These are phyloP conservation scores for Aspergillus brasiliensis DNA, from an alignment of 2,329 filamentous ascomycete genomes.

Conservation along the genomic window DNA sequence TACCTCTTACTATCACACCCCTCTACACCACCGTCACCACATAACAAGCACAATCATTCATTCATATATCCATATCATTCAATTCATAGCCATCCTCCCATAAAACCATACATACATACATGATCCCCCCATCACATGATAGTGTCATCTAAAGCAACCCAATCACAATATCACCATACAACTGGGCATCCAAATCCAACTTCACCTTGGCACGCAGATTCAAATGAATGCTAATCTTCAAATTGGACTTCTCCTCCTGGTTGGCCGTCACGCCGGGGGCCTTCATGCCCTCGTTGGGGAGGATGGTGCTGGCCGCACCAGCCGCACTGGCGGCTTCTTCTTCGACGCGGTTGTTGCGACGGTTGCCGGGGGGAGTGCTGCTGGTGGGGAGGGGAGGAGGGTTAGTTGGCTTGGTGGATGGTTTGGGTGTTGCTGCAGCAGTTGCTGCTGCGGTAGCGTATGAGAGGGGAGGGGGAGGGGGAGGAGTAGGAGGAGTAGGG, in stretches of 20 bases:
- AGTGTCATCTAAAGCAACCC: constrained; percentile 23
- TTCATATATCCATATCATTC: too few relatives aligned
- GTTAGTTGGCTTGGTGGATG: background rate
- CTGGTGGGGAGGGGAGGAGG: background rate
- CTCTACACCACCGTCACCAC: too few relatives aligned
- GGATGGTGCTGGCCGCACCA: background rate
- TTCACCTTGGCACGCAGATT: constrained; percentile 29
- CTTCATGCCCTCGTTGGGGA: background rate
- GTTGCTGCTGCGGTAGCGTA: too few relatives aligned
- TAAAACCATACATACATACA: background rate
- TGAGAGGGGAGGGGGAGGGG: too few relatives aligned
- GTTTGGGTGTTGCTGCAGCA: background rate
- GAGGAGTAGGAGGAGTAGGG: background rate
- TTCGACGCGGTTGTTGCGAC: background rate
- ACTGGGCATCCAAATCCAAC: constrained; percentile 27
- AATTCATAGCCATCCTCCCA: too few relatives aligned
- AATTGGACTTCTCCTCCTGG: constrained; percentile 17
- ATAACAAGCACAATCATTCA: too few relatives aligned
- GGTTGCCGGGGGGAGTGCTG: background rate
- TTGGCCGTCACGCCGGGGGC: background rate
- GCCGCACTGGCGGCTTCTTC: background rate
- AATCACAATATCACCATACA: constrained; percentile 30
- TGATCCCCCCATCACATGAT: background rate
- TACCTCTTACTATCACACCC: too few relatives aligned
- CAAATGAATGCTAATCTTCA: constrained; percentile 28